Conservation (phyloP, 768 basidiomycete species). For the Hericium rajendrae region DNA sequence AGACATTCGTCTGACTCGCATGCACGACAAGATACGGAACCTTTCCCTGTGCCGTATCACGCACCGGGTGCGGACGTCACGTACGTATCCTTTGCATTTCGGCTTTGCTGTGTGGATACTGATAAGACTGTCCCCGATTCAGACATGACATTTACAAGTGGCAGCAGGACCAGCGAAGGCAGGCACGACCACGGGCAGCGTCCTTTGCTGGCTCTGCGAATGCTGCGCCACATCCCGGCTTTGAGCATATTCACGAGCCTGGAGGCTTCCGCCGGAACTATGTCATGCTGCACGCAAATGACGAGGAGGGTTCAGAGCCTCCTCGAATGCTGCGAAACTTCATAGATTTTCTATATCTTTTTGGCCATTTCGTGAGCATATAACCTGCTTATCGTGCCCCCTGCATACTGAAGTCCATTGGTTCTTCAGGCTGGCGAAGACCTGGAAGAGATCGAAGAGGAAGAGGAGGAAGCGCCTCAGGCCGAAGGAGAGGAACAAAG, state of each 20-base stretch:
- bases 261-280: constrained; percentile 93
- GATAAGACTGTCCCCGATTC: not conserved
- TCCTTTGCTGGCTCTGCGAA: constrained; percentile 55
- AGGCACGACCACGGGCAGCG: constrained; percentile 52
- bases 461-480: constrained; percentile 26
- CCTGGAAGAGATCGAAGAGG: constrained; percentile 54
- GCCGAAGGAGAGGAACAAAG: not conserved
- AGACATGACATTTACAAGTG: constrained; percentile 95
- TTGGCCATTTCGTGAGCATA: constrained; percentile 84
- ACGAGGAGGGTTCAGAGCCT: constrained; percentile 36
- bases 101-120: no score
- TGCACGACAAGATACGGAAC: constrained; percentile 43
- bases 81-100: constrained; percentile 38
- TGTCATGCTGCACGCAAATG: constrained; percentile 57
- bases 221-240: constrained; percentile 55
- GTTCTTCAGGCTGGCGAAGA: constrained; percentile 74
- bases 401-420: constrained; percentile 1
- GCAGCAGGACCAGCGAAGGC: constrained; percentile 65
- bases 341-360: constrained; percentile 90
- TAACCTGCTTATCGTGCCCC: not conserved
- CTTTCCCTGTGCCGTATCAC: constrained; percentile 84
- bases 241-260: constrained; percentile 91
- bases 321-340: constrained; percentile 69
- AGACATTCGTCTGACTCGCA: constrained; percentile 16
- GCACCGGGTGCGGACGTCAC: constrained; percentile 87